phyloP scores from a whole-genome alignment of 1,139 yeast species.

The Candida sp. region DNA sequence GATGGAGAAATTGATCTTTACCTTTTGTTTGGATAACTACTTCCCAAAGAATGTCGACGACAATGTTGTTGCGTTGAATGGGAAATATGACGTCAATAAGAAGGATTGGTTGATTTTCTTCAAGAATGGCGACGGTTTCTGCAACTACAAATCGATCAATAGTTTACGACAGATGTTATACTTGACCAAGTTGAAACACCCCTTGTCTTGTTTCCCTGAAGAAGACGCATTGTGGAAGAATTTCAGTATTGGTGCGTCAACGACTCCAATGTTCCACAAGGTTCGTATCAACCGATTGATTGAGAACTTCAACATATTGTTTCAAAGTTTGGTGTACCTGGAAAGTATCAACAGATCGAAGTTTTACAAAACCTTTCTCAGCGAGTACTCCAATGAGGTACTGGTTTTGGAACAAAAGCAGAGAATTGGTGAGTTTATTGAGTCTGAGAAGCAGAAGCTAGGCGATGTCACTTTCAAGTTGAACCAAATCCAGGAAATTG shows the following conservation, averaged over 20 bases:
- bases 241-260: conserved; percentile 28
- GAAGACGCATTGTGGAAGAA: conserved; percentile 42
- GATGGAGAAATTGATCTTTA: conserved; percentile 51
- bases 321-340: conserved; percentile 41
- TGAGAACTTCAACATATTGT: conserved; percentile 49
- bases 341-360: conserved; percentile 20
- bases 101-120: conserved; percentile 42
- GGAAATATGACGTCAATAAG: conserved; percentile 33
- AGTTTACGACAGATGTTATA: conserved; percentile 42
- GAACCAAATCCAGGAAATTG: conserved; percentile 50
- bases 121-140: conserved; percentile 18
- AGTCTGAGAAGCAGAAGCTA: conserved; percentile 19
- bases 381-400: conserved; percentile 16
- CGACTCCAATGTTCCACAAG: conserved; percentile 38
- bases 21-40: conserved; percentile 30
- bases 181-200: conserved; percentile 35
- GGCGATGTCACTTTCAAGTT: conserved; percentile 30
- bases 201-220: conserved; percentile 42
- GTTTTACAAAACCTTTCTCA: conserved; percentile 11
- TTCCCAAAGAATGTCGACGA: conserved; percentile 21
- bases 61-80: conserved; percentile 35
- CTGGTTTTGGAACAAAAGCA: conserved; percentile 42
- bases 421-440: conserved; percentile 19
- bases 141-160: conserved; percentile 30
- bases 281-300: conserved; percentile 51